Evolutionary conservation across 1,284 basidiomycete species (phyloP), one percentile per base, ranked within the genome.

Genomic region (Trametes sp.): DNA sequence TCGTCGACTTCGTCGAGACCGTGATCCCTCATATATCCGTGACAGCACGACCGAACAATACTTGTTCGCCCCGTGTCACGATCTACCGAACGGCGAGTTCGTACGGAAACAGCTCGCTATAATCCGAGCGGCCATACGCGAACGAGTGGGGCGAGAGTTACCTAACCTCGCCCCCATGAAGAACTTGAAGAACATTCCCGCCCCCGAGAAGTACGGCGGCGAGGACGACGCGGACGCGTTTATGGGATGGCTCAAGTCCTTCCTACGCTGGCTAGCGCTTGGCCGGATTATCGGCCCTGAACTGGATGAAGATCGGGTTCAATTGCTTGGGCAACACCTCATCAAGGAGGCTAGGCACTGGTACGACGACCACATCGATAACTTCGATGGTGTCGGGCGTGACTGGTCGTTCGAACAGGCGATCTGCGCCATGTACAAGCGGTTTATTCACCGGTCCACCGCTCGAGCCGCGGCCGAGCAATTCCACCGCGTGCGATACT

Each of bases 281-380:
- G 26, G 53, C 7, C 38, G 53, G 0, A 35, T 54, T 8, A 21
- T 26, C 0, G 53, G 53, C 1, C 4, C 26, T 21, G 41, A 31
- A 4, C 29, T 54, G 28, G 41, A 54, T 29, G 19, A 26, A 19
- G 35, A 24, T 16, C 45, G 53, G 5, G 26, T 23, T 28, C 24
- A 44, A 2, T 16, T 54, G 10, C 41, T 54, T 2, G 53, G 53
- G 9, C 53, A 54, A 21, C 23, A 44, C 38, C 41, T 54, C 6
- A 33, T 24, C 14, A 31, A 26, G 28, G 26, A 19, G 19, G 53
- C 53, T n/a, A 16, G 53, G 3, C 19, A 9, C 35, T 53, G 59
- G 59, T 61, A 57, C 29, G 55, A 61, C 33, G 54, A 61, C 19
- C 42, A 24, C 29, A 38, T 61, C 24, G 59, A 61, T 24, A 46